A percentile compares a stretch with the other conserved stretches of the same genome.
These are phyloP conservation scores for Astragalus membranaceus DNA, from an alignment of 306 rosid species.

Conservation along the genomic window DNA sequence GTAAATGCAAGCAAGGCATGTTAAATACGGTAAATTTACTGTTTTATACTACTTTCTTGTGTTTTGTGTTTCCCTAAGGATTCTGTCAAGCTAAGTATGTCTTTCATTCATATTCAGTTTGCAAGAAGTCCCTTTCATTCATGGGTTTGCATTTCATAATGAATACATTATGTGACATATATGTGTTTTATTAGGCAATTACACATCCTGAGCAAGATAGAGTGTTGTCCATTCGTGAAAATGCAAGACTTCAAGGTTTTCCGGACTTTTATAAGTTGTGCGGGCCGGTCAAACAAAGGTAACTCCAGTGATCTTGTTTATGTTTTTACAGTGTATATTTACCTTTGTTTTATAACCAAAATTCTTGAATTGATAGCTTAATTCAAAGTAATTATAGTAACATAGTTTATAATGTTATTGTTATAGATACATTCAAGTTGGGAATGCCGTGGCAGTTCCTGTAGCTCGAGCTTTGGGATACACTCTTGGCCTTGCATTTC, in stretches of 20 bases:
- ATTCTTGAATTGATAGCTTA: background rate
- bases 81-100: no score
- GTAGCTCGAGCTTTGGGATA: constrained; percentile 75
- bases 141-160: background rate
- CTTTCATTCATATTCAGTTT: no score
- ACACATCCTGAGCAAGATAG: constrained; percentile 84
- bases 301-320: background rate
- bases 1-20: no score
- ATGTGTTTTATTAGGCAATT: constrained; percentile 32
- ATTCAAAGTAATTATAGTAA: background rate
- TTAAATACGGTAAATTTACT: no score
- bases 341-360: no score
- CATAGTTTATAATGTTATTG: background rate
- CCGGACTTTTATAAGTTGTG: constrained; percentile 66
- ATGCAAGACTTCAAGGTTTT: constrained; percentile 95
- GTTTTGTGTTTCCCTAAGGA: no score
- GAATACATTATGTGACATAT: background rate
- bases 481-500: constrained; percentile 50
- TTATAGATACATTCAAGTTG: constrained; percentile 77
- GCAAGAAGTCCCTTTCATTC: no score
- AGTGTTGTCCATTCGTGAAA: constrained; percentile 64
- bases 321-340: background rate
- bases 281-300: constrained; percentile 80
- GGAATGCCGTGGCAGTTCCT: constrained; percentile 89
- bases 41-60: no score